Base-by-base conservation (phyloP, 345 rosid species). In the Triadica sebifera region DNA sequence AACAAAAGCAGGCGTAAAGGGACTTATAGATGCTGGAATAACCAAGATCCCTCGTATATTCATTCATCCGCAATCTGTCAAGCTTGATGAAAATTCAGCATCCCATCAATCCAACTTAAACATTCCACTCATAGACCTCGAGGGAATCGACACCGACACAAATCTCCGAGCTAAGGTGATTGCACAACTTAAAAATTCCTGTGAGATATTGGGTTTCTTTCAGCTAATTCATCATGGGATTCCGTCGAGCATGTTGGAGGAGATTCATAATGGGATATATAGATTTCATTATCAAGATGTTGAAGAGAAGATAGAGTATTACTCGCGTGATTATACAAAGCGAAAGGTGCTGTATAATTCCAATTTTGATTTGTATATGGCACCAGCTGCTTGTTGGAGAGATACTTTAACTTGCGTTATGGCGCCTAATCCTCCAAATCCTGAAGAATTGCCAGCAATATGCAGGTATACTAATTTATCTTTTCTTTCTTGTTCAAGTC, bases 61-160 rank as follows among this genome's bases (percentile, higher is more conserved):
- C 68, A 38, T 43, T 6, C 65, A 63, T 3, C 38, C 51, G n/a
- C 64, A 73, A 20, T 13, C 55, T 3, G n/a, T 29, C 38, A 49
- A 43, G 10, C 47, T 9, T 4, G 17, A 43, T 2, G 17, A 22
- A 3, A 37, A 47, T 0, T 19, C 66, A 16, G 10, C 43, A 5
- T 24, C 53, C 34, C 34, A 29, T 29, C 34, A 29, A 20, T 57
- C 61, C n/a, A 52, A 68, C 24, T 8, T 19, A 43, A 29, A 0
- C 38, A 67, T 75, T 13, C 78, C 67, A 11, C 5, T 75, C 58
- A 69, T 75, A 29, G 78, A 75, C 59, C 5, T 75, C 8, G 25
- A 68, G 15, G 73, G 61, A 20, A 34, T 37, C 22, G 37, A 22
- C 17, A 71, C 13, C n/a, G 58, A 59, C 19, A 1, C 39, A 13